Evolutionary conservation across 768 basidiomycete species (phyloP).

Genomic region (Peribolospora kevripleyi): DNA sequence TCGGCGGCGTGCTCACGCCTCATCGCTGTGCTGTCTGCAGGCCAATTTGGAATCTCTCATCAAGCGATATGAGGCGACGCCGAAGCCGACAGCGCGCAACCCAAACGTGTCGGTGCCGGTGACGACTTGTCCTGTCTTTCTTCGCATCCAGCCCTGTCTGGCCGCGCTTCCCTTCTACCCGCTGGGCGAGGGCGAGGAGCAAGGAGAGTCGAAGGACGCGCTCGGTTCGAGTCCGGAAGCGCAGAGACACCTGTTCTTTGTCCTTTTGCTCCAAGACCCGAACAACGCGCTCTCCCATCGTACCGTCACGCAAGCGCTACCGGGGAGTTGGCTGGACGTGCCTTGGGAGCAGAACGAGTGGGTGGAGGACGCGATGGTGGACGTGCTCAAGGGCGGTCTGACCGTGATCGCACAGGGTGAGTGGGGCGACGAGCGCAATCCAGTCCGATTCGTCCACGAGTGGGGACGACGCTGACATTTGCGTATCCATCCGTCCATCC

Average conservation of each 20-base stretch:
- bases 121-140: slow-evolving; percentile 69
- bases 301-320: slow-evolving; percentile 60
- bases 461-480: too few relatives aligned
- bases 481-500: too few relatives aligned
- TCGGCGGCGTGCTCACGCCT: slow-evolving; percentile 13
- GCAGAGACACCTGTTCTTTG: slow-evolving; percentile 37
- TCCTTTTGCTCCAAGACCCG: slow-evolving; percentile 51
- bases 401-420: too few relatives aligned
- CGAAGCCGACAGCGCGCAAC: slow-evolving; percentile 4
- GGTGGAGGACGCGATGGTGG: slow-evolving; percentile 88
- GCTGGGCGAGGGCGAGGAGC: slow-evolving; percentile 13
- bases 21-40: slow-evolving; percentile 21
- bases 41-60: slow-evolving; percentile 54
- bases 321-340: slow-evolving; percentile 59
- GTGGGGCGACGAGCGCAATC: too few relatives aligned
- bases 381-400: slow-evolving; percentile 22
- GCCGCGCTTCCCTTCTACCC: slow-evolving; percentile 24
- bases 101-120: slow-evolving; percentile 18
- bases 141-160: slow-evolving; percentile 74
- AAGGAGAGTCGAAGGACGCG: slow-evolving; percentile 14
- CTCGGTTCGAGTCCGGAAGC: slow-evolving; percentile 6
- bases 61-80: slow-evolving; percentile 30
- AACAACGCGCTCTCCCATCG: slow-evolving; percentile 48
- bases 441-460: too few relatives aligned
- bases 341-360: slow-evolving; percentile 67